Evolutionary conservation across 495 filamentous ascomycete species (phyloP), one percentile per base, ranked within the genome.

Genomic region (Xylaria acuta): DNA sequence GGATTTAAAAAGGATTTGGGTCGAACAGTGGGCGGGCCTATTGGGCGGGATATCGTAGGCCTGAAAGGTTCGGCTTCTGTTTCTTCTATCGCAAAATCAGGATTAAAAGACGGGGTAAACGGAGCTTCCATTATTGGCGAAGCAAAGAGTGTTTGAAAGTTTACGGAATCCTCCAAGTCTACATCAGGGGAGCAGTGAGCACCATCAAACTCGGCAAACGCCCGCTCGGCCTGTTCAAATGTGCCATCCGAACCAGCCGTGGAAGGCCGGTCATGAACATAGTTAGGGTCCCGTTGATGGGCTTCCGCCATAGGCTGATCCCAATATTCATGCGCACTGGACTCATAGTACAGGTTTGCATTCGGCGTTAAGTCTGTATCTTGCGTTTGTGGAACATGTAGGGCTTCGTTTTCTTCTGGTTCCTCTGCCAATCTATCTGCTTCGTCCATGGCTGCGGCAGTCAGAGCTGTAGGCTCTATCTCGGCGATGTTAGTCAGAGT

Each of bases 181-280:
- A 65, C 70, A 20, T 81, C 79, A 11, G 85, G 87, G 36, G 89
- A 84, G 78, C 89, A 95, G 81, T 99, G 95, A 16, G 94, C 94
- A 65, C 96, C 96, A 83, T 98, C 96, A 76, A 99, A 99, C 79
- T 97, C 94, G 12, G 87, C 88, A 84, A 98, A 99, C 30, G 96
- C 86, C 43, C 83, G 82, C 76, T 86, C 83, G 1, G 90, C 90
- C 78, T 95, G 89, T 25, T 91, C 90, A 72, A 85, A 90, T 27
- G 92, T 94, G 73, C 90, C 90, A 25, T 79, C 85, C 9, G 93
- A 94, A 2, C 87, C 90, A 25, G 90, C 75, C 12, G 81, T 75
- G 38, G 83, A 66, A 32, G 72, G 86, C 25, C 82, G 80, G 4
- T 77, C 73, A 45, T 76, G 53, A 7, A 73, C 64, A 16, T 63